Base-by-base conservation (phyloP, 139 green algal genomes). In the Closterium sp. region DNA sequence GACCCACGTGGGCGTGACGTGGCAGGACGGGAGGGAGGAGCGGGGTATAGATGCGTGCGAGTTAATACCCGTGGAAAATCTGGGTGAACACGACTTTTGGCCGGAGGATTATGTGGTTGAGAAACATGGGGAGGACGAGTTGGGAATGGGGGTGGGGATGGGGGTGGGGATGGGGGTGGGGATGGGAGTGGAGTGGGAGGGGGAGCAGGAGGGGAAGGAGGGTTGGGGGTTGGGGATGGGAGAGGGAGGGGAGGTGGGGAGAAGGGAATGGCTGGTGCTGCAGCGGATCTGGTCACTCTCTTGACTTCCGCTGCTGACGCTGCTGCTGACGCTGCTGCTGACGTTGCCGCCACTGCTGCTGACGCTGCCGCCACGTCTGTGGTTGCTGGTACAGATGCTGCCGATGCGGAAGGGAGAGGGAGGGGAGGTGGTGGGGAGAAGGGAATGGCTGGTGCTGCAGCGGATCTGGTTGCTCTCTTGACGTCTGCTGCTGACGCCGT, bases 61-160 rank as follows among this genome's bases (percentile, higher is more conserved):
- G 16, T 84, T 95, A 33, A n/a, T 96, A 10, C 93, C 92, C 10
- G 64, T 95, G n/a, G 89, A 34, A 64, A 91, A 95, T 43, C 85
- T 92, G n/a, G 90, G 90, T 36, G 94, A 96, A 19, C 85, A 95
- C 89, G 94, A 96, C 84, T 95, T 96, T 88, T 95, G 91, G 94
- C 94, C 94, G 2, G 88, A 95, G 7, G 92, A 95, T 64, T 95
- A 92, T 55, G 94, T 96, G 31, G 69, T 94, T 34, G 86, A 91
- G 38, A 83, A 28, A 87, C 55, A 34, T 21, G 89, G 43, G 89
- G 89, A 90, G 9, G 83, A 21, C 1, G 33, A 76, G 30, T n/a
- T 31, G 35, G 88, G 25, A 12, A 32, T 25, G 43, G 64, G 7
- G 35, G 84, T 1, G 33, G 84, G 84, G 87, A 35, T n/a, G 36